phyloP scores from a whole-genome alignment of 2,329 filamentous ascomycete genomes.

The Cercospora citrullina region DNA sequence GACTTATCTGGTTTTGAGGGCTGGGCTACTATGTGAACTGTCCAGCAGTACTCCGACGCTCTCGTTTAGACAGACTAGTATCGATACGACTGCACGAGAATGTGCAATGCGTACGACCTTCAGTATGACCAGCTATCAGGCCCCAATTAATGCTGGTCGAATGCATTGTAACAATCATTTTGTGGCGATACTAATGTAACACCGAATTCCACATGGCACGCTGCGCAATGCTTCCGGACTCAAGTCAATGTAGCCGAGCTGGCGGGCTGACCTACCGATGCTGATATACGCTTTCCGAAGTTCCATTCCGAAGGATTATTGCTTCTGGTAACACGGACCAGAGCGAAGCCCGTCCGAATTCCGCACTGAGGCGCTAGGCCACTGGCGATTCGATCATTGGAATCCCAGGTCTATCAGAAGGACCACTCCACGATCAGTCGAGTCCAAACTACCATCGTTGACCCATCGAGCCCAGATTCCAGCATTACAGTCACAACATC shows the following conservation, averaged over 20 bases:
- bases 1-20: neutral
- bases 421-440: neutral
- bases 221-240: neutral
- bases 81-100: neutral
- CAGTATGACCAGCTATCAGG: neutral
- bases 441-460: neutral
- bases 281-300: neutral
- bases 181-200: neutral
- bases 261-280: neutral
- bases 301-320: neutral
- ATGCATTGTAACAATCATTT: neutral
- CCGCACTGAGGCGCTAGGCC: neutral
- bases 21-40: neutral
- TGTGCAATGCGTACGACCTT: neutral
- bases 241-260: neutral
- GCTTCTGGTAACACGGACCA: neutral
- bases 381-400: accelerated
- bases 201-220: neutral
- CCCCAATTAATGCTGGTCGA: neutral
- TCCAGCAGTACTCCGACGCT: neutral
- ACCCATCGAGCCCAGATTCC: neutral
- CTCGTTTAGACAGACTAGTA: neutral
- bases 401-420: neutral
- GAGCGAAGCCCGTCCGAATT: neutral
- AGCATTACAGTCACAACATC: neutral